Conservation (phyloP, 441 rosid genomes). For the Croton setiger region DNA sequence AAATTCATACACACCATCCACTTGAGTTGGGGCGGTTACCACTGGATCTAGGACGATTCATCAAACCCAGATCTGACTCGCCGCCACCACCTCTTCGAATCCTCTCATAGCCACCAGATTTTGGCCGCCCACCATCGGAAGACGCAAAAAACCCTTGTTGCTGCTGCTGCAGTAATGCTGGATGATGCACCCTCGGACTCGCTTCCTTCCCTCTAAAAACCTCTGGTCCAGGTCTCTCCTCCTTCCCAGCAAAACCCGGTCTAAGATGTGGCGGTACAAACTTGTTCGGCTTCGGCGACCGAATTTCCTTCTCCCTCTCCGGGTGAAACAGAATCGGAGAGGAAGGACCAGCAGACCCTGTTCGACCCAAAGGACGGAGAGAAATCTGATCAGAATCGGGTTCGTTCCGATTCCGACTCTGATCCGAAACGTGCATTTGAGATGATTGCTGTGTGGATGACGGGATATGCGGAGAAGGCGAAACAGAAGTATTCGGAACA, state of each 20-base stretch:
- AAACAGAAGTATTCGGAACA: constrained; percentile 12
- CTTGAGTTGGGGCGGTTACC: constrained; percentile 61
- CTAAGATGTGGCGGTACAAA: constrained; percentile 93
- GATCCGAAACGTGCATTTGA: constrained; percentile 24
- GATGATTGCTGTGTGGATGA: constrained; percentile 4
- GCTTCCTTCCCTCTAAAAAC: constrained; percentile 33
- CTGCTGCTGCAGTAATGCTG: constrained; percentile 19
- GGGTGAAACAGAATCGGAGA: constrained; percentile 25
- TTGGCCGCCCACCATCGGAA: constrained; percentile 53
- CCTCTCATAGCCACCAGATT: constrained; percentile 60
- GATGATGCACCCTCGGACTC: constrained; percentile 27
- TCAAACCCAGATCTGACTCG: constrained; percentile 37
- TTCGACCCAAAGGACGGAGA: constrained; percentile 62
- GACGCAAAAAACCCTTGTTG: constrained; percentile 30
- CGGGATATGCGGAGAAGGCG: constrained; percentile 17
- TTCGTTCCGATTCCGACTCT: constrained; percentile 14
- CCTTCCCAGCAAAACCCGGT: constrained; percentile 61
- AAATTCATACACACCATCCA: constrained; percentile 54
- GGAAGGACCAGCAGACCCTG: constrained; percentile 30
- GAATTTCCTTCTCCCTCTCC: constrained; percentile 34
- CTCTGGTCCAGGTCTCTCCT: constrained; percentile 48
- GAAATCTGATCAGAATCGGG: constrained; percentile 49
- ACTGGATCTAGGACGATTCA: constrained; percentile 48
- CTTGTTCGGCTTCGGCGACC: constrained; percentile 39
- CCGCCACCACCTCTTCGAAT: constrained; percentile 32